These are phyloP conservation scores for Orbilia ellipsospora DNA, from an alignment of 2,329 filamentous ascomycete species.

Conservation along the genomic window DNA sequence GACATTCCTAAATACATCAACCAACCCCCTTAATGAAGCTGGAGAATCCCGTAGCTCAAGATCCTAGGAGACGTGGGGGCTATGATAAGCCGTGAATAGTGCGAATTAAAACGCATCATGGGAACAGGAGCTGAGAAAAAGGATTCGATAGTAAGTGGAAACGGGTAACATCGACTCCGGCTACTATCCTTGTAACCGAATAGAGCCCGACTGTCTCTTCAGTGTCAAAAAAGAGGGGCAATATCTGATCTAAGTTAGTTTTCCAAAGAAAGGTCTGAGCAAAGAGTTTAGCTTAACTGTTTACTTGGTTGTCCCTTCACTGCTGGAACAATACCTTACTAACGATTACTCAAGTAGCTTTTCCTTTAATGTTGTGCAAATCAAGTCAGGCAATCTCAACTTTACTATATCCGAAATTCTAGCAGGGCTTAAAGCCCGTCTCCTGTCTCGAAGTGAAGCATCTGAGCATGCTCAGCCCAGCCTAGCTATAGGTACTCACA, in stretches of 20 bases:
- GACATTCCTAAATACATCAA: constrained; percentile 46
- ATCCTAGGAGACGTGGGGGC: constrained; percentile 32
- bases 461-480: too few species aligned
- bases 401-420: constrained; percentile 1
- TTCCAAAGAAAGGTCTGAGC: background rate
- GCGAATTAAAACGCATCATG: constrained; percentile 32
- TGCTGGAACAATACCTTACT: background rate
- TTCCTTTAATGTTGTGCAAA: too few species aligned
- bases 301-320: background rate
- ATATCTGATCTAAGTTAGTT: background rate
- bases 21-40: constrained; percentile 18
- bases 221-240: background rate
- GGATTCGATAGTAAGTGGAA: background rate
- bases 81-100: background rate
- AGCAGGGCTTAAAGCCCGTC: background rate
- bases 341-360: too few species aligned
- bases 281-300: background rate
- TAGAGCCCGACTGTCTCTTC: background rate
- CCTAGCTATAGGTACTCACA: too few species aligned
- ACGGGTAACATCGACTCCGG: background rate
- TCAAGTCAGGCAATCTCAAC: background rate
- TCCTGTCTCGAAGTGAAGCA: too few species aligned
- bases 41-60: constrained; percentile 17
- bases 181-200: constrained; percentile 1
- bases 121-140: constrained; percentile 19